Conservation (phyloP, 1,284 basidiomycete species). For the Ceratobasidium sp. region DNA sequence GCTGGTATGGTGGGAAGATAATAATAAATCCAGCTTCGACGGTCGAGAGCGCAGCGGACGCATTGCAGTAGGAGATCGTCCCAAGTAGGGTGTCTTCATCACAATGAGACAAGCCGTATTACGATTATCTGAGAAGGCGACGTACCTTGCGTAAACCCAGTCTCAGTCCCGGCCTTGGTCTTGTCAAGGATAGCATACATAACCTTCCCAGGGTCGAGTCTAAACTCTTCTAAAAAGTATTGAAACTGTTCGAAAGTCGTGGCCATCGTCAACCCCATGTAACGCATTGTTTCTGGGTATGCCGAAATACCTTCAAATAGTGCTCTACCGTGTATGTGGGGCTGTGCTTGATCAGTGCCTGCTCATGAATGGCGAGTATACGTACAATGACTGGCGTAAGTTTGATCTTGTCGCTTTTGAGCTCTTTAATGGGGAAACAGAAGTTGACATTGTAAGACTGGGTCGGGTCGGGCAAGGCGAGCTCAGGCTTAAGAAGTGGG, state of each 20-base stretch:
- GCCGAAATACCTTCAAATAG: constrained; percentile 21
- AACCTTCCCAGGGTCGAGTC: constrained; percentile 31
- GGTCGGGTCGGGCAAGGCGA: constrained; percentile 4
- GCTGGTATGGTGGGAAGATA: constrained; percentile 56
- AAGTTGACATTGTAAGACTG: constrained; percentile 33
- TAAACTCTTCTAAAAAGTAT: constrained; percentile 24
- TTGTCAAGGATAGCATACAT: constrained; percentile 45
- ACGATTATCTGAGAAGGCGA: background rate
- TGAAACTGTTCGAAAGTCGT: constrained; percentile 9
- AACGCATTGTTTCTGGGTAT: constrained; percentile 39
- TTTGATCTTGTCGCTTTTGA: constrained; percentile 39
- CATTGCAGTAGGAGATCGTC: constrained; percentile 43
- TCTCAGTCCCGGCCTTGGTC: background rate
- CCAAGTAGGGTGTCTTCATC: constrained; percentile 31
- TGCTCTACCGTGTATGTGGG: constrained; percentile 14
- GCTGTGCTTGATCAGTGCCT: constrained; percentile 15
- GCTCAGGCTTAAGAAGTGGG: background rate
- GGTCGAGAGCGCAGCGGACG: constrained; percentile 37
- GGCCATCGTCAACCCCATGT: constrained; percentile 14
- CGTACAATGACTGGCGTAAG: constrained; percentile 41
- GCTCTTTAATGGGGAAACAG: constrained; percentile 36
- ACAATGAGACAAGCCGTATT: background rate
- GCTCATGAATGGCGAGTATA: too few species aligned
- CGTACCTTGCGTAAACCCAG: background rate
- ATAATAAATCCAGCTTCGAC: constrained; percentile 45